Percentiles rank a stretch among this genome's conserved stretches.
phyloP scores from a whole-genome alignment of 1,284 basidiomycete species.

The Fomitopsis schrenkii region DNA sequence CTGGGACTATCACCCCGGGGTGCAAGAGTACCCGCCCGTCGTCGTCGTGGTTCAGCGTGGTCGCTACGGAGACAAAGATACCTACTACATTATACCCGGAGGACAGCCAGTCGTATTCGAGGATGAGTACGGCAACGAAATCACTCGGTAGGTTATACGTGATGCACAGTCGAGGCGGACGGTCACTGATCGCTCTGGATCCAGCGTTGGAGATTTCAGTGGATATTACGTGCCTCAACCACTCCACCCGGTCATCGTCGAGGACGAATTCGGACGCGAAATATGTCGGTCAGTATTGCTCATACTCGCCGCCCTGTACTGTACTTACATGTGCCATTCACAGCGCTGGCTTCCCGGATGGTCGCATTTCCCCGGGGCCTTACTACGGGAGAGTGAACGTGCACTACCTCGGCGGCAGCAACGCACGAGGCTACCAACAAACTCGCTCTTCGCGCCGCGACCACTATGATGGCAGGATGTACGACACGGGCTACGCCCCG shows the following conservation, averaged over 20 bases:
- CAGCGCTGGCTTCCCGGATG: conserved; percentile 25
- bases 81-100: conserved; percentile 61
- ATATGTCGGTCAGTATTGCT: conserved; percentile 22
- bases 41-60: conserved; percentile 27
- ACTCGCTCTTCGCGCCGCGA: conserved; percentile 10
- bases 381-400: background rate
- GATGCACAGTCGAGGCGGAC: background rate
- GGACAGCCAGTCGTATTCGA: conserved; percentile 66
- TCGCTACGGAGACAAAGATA: conserved; percentile 29
- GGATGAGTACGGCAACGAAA: conserved; percentile 62
- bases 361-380: conserved; percentile 4
- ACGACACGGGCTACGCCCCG: background rate
- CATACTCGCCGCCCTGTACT: background rate
- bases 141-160: conserved; percentile 46
- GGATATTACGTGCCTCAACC: conserved; percentile 24
- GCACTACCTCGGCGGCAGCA: background rate
- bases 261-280: conserved; percentile 27
- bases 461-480: background rate
- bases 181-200: background rate
- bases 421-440: conserved; percentile 4
- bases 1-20: conserved; percentile 13
- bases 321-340: background rate
- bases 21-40: conserved; percentile 25
- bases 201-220: conserved; percentile 25
- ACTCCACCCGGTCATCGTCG: conserved; percentile 26